A percentile compares a stretch with the other conserved stretches of the same genome.
Conservation (phyloP, 169 alveolate genomes). For the Cryptosporidium felis region DNA sequence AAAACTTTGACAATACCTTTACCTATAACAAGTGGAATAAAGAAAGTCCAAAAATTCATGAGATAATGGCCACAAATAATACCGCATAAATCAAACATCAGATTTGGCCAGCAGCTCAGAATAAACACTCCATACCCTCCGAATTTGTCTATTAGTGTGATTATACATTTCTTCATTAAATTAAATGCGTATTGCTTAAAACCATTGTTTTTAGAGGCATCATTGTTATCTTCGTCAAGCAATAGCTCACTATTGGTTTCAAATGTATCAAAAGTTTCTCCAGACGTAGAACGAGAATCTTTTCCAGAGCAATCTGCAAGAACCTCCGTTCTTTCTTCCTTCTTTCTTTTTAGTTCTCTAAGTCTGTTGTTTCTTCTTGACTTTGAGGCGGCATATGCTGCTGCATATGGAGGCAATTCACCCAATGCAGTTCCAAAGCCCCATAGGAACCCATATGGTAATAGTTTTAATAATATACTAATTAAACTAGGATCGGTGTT, state of each 20-base stretch:
- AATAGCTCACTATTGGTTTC: constrained; percentile 16
- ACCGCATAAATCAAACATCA: constrained; percentile 89
- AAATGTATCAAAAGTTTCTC: constrained; percentile 18
- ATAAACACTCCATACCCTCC: constrained; percentile 88
- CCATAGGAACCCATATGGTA: constrained; percentile 87
- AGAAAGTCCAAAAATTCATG: constrained; percentile 88
- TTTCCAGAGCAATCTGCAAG: not conserved
- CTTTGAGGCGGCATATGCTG: constrained; percentile 90
- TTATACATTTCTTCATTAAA: constrained; percentile 80
- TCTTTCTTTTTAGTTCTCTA: constrained; percentile 15
- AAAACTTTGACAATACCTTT: constrained; percentile 89
- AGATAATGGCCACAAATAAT: constrained; percentile 92
- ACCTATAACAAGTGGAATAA: constrained; percentile 90
- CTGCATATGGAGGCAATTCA: constrained; percentile 95
- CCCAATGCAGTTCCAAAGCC: constrained; percentile 96
- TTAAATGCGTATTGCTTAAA: constrained; percentile 74
- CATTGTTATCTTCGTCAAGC: constrained; percentile 66
- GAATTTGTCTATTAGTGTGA: constrained; percentile 81
- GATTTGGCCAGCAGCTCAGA: constrained; percentile 88
- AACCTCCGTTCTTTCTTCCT: not conserved
- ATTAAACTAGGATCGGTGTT: constrained; percentile 65
- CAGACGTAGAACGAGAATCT: not conserved
- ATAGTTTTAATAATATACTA: constrained; percentile 72
- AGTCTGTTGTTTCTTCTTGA: constrained; percentile 58
- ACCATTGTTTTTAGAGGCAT: constrained; percentile 63